Evolutionary conservation across 306 rosid species (phyloP), one percentile per base, ranked within the genome.

Genomic region (Medicago lupulina): DNA sequence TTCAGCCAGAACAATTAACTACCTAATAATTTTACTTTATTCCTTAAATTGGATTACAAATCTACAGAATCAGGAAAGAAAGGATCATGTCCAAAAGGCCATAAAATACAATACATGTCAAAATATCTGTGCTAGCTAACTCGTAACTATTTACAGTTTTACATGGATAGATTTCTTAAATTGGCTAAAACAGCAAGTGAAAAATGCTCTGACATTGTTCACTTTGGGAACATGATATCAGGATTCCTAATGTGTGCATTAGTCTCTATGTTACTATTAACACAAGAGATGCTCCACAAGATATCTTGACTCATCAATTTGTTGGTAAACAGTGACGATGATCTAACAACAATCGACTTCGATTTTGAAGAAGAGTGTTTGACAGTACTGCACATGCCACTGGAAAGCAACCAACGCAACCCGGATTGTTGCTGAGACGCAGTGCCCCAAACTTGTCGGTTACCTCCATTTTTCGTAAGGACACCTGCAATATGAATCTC

Each of bases 201-300:
- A 15, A 36, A 59, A 31, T 41, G 64, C 58, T 61, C 74, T 55
- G 63, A 51, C 9, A 58, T 18, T 34, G 79, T 76, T 83, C 84
- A 86, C 28, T 71, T 83, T 23, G 74, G 81, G 78, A 87, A 81
- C 59, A 93, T 53, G 66, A 90, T 64, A 72, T 90, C 88, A 11
- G 89, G 91, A 82, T 93, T 93, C 74, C 94, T 88, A 75, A 68
- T 75, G 53, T 88, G 84, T 60, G 81, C 68, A 75, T 65, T 34
- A 62, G 61, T 53, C 76, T 40, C 68, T 57, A 31, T 73, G 49
- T 36, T 82, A 25, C 79, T 71, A 63, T 76, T 69, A 58, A 71
- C 60, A 73, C 82, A 87, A 44, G 96, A 87, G 77, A 93, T 75
- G 89, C 93, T 93, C 95, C 98, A 93, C 17, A 90, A 46, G 36